Percentiles rank a stretch among this genome's conserved stretches.
These are phyloP conservation scores for Aspergillus funiculosus DNA, from an alignment of 495 filamentous ascomycete species.

Conservation along the genomic window DNA sequence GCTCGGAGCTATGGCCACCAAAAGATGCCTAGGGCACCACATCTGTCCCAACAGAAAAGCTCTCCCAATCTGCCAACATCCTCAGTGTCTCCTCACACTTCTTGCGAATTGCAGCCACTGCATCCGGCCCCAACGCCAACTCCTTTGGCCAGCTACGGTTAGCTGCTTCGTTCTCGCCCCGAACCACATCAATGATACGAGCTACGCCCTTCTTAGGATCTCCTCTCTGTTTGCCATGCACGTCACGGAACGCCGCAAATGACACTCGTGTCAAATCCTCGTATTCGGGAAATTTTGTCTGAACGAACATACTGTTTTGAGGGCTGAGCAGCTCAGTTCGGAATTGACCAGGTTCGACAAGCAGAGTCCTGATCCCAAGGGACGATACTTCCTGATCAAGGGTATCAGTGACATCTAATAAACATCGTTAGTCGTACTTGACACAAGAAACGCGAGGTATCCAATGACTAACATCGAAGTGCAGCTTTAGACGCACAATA, in stretches of 20 bases:
- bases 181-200: conserved; percentile 4
- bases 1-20: no score
- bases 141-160: neutral
- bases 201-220: conserved; percentile 5
- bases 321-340: conserved; percentile 3
- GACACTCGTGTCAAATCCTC: neutral
- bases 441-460: neutral
- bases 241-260: neutral
- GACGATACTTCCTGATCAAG: neutral
- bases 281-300: neutral
- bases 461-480: neutral
- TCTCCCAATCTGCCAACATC: conserved; percentile 6
- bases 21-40: no score
- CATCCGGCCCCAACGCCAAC: conserved; percentile 4
- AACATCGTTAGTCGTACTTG: neutral
- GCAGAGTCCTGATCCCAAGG: neutral
- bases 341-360: conserved; percentile 11
- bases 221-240: conserved; percentile 1
- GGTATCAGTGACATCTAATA: conserved; percentile 3
- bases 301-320: neutral
- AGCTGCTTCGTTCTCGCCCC: neutral
- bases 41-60: neutral
- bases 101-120: conserved; percentile 3
- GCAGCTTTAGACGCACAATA: conserved; percentile 10
- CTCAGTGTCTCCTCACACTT: conserved; percentile 5